These are phyloP conservation scores for Cutaneotrichosporon mucoides DNA, from an alignment of 1,284 basidiomycete species.

Conservation along the genomic window DNA sequence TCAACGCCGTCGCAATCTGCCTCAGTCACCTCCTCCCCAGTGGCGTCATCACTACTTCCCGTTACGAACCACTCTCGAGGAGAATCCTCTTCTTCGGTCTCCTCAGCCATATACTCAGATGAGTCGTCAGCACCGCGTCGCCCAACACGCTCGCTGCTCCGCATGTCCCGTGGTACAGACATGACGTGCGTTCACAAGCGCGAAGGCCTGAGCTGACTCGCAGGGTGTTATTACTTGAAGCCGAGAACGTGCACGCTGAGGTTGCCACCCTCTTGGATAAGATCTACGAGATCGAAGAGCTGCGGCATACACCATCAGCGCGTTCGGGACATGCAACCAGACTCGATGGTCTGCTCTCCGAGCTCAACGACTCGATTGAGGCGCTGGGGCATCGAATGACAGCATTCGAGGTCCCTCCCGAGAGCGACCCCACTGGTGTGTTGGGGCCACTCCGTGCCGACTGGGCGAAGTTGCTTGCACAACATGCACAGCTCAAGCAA, in stretches of 20 bases:
- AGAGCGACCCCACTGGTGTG: conserved; percentile 1
- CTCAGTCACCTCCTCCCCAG: background rate
- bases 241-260: conserved; percentile 21
- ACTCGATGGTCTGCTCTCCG: conserved; percentile 23
- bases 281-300: conserved; percentile 39
- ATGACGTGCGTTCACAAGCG: conserved; percentile 5
- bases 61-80: conserved; percentile 1
- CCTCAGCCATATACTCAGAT: conserved; percentile 8
- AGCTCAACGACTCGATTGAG: conserved; percentile 15
- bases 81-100: conserved; percentile 12
- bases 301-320: conserved; percentile 46
- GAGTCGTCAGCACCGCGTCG: conserved; percentile 10
- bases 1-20: background rate
- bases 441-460: conserved; percentile 49
- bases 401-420: background rate
- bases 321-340: conserved; percentile 50
- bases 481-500: conserved; percentile 74
- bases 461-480: conserved; percentile 74
- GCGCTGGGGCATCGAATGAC: conserved; percentile 14
- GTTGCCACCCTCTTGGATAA: conserved; percentile 27
- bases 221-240: conserved; percentile 13
- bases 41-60: background rate
- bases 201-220: conserved; percentile 1
- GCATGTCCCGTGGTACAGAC: conserved; percentile 3
- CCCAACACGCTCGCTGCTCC: conserved; percentile 12